Evolutionary conservation across 2,329 filamentous ascomycete species (phyloP).

Genomic region (Aspergillus sp.): DNA sequence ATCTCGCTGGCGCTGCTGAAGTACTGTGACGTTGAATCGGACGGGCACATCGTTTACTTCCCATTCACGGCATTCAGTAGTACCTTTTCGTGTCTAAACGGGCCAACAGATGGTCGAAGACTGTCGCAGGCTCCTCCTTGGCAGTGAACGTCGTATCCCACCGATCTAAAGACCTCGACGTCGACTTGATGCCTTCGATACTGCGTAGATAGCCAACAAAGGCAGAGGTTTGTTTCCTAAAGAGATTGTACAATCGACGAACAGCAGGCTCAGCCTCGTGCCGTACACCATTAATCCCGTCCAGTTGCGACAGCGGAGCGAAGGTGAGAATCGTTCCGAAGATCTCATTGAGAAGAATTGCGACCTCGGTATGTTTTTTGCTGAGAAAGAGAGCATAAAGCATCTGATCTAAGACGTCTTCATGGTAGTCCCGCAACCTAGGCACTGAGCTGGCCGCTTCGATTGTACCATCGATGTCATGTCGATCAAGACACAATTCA

Average conservation of each 20-base stretch:
- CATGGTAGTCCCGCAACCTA: slow-evolving; percentile 68
- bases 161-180: slow-evolving; percentile 38
- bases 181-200: slow-evolving; percentile 65
- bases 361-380: slow-evolving; percentile 70
- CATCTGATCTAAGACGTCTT: slow-evolving; percentile 72
- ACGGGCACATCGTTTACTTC: neutral
- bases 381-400: slow-evolving; percentile 72
- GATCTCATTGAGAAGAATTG: slow-evolving; percentile 74
- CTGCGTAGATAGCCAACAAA: slow-evolving; percentile 73
- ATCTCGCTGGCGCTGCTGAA: no score
- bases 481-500: slow-evolving; percentile 57
- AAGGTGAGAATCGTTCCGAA: slow-evolving; percentile 73
- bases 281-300: slow-evolving; percentile 31
- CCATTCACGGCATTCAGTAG: slow-evolving; percentile 47
- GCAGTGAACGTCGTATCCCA: slow-evolving; percentile 31
- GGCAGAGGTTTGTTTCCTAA: slow-evolving; percentile 70
- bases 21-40: no score
- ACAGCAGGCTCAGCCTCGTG: slow-evolving; percentile 44
- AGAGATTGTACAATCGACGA: slow-evolving; percentile 62
- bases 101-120: slow-evolving; percentile 68
- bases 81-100: slow-evolving; percentile 72
- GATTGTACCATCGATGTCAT: slow-evolving; percentile 49
- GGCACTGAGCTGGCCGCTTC: slow-evolving; percentile 63
- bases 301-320: slow-evolving; percentile 42
- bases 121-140: slow-evolving; percentile 53